Base-by-base conservation (phyloP, 192 early-diverging fungal genomes). In the Gryganskiella cystojenkinii region DNA sequence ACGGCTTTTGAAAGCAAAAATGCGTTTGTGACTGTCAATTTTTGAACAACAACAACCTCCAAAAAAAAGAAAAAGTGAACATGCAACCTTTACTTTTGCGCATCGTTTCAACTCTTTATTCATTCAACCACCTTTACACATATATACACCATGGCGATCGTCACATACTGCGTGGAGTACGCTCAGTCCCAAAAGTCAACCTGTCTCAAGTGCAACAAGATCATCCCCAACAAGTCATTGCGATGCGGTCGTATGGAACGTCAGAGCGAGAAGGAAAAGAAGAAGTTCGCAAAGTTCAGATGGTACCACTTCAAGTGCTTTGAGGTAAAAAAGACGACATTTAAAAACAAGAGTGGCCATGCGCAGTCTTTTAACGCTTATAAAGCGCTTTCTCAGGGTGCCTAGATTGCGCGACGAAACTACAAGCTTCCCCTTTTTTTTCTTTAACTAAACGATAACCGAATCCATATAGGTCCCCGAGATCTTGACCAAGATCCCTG, bases 241-340 rank as follows among this genome's bases (percentile, higher is more conserved):
- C 84, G 84, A 17, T 67, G 79, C 27, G 84, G 80, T 15, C 58
- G 81, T 35, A 74, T 85, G 62, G 78, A 65, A 28, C 75, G 84
- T 46, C 65, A 59, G 51, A 80, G 63, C 46, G 82, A 85, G 49
- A 83, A 83, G 61, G 84, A 78, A 34, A 85, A 85, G 69, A 85
- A 85, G 55, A 71, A 81, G 61, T 74, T 81, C 63, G 82, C 84
- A 64, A 85, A 80, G 70, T 69, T 79, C 31, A 64, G 74, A 2
- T 85, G 84, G 84, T 85, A 75, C 57, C 84, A 85, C 43, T 85
- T 85, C 70, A 85, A 79, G 71, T 85, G 84, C 47, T 85, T 80
- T 54, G 74, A 78, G 74, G 74, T 76, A 76, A 65, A 30, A 19
- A 6, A 52, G 31, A 35, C 24, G 63, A 34, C 44, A 70, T 51